Base-by-base conservation (phyloP, 2,329 filamentous ascomycete species). In the Plenodomus lindquistii region DNA sequence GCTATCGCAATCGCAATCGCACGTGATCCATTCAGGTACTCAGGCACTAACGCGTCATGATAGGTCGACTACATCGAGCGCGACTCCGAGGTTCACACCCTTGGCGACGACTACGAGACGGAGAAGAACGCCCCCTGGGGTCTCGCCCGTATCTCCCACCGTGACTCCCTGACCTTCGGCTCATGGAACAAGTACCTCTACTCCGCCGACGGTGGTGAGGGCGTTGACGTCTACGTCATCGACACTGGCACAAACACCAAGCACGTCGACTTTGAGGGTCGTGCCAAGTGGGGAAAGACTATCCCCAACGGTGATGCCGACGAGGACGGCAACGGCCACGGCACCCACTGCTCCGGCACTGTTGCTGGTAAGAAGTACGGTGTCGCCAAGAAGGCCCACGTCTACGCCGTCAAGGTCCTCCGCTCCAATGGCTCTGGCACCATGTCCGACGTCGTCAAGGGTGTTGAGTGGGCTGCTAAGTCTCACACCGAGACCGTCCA, bases 151-250 rank as follows among this genome's bases (percentile, higher is more conserved):
- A 89, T 99, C 78, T 99, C 94, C 27, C 94, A 99, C 81, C 90
- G 94, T 63, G 82, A 94, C 59, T 81, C 82, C 57, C 83, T 99
- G 61, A 87, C 83, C 73, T 97, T 99, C 72, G 87, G 89, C 65
- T 92, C 85, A 74, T 97, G 94, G 80, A 97, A 97, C 85, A 97
- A 97, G 81, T 99, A 99, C 81, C 83, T 97, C 31, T 99, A 94
- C 75, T 83, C 91, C 48, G 81, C 84, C 47, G 88, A 95, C 45
- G 93, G 89, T 71, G 94, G 94, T 73, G 92, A 97, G 81, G 95
- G 94, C 73, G 94, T 99, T 63, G 94, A 99, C 76, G 94, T 94
- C 70, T 99, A 99, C 72, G 89, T 99, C 59, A 96, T 99, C 69
- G 94, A 99, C 79, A 99, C 94, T 47, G 95, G 94, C 69, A 96